phyloP scores from a whole-genome alignment of 441 rosid species.

The Erodium moschatum region DNA sequence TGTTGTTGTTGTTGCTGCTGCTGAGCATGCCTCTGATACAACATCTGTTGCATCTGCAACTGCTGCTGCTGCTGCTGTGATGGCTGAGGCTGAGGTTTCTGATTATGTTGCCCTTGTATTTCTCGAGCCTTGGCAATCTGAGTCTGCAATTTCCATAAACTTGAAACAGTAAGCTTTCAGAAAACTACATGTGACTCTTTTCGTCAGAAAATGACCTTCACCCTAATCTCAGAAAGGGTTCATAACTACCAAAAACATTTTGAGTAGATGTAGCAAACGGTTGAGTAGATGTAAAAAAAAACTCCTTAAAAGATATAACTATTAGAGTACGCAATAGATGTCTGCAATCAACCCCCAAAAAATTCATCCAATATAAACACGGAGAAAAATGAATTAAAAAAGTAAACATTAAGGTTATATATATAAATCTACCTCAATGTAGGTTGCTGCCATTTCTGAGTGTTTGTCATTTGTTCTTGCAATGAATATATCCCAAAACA shows the following conservation, averaged over 20 bases:
- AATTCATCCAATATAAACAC: not conserved
- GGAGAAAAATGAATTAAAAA: not conserved
- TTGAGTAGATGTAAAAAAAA: no score
- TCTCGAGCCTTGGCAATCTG: conserved; percentile 72
- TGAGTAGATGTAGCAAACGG: no score
- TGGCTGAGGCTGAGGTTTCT: conserved; percentile 33
- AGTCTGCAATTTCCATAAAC: conserved; percentile 37
- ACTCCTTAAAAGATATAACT: no score
- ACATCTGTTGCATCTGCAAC: conserved; percentile 21
- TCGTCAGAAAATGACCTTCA: no score
- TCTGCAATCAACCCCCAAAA: not conserved
- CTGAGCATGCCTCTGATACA: conserved; percentile 17
- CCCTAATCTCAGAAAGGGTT: no score
- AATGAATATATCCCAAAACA: conserved; percentile 85
- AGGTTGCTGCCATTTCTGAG: conserved; percentile 73
- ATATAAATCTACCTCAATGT: conserved; percentile 40
- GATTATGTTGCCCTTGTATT: conserved; percentile 33
- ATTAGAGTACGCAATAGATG: no score
- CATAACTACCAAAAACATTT: no score
- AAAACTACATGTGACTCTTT: no score
- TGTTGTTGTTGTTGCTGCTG: conserved; percentile 40
- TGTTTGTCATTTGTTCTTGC: conserved; percentile 74
- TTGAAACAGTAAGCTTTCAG: conserved; percentile 9
- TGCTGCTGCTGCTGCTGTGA: conserved; percentile 52
- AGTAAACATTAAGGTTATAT: not conserved